Conservation (phyloP, 2,329 filamentous ascomycete genomes). For the Fusarium paranaense region DNA sequence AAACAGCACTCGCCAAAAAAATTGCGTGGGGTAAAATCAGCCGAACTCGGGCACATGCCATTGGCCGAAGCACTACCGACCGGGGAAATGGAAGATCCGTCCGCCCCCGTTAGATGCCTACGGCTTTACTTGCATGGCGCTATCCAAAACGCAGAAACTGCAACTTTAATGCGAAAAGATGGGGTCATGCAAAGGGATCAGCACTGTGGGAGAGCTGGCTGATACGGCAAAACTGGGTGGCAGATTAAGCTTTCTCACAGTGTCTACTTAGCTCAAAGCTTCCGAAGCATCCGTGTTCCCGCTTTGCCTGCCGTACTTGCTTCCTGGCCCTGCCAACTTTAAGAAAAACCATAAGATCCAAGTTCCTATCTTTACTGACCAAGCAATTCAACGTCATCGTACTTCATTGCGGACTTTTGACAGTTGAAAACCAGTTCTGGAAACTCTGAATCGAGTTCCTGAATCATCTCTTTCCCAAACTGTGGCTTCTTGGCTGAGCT, state of each 20-base stretch:
- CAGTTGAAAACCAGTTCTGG: not conserved
- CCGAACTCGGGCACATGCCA: not conserved
- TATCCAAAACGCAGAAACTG: not conserved
- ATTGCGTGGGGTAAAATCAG: not conserved
- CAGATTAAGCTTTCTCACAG: not conserved
- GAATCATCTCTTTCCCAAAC: not conserved
- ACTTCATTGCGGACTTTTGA: not conserved
- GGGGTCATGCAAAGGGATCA: not conserved
- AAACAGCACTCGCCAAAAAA: not conserved
- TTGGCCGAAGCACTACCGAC: not conserved
- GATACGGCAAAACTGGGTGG: not conserved
- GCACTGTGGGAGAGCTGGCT: not conserved
- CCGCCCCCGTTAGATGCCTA: not conserved
- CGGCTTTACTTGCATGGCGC: not conserved
- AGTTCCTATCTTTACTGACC: not conserved
- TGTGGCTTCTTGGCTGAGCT: not conserved
- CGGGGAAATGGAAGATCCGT: slow-evolving; percentile 6
- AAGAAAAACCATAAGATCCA: not conserved
- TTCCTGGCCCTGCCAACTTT: not conserved
- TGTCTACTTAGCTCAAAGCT: slow-evolving; percentile 12
- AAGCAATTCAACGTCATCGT: not conserved
- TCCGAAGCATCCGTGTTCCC: slow-evolving; percentile 30
- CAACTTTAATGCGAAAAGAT: not conserved
- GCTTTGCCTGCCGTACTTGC: slow-evolving; percentile 4
- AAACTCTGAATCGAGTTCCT: not conserved